Conservation (phyloP, 768 basidiomycete species). For the Neoboletus brunneissimus region DNA sequence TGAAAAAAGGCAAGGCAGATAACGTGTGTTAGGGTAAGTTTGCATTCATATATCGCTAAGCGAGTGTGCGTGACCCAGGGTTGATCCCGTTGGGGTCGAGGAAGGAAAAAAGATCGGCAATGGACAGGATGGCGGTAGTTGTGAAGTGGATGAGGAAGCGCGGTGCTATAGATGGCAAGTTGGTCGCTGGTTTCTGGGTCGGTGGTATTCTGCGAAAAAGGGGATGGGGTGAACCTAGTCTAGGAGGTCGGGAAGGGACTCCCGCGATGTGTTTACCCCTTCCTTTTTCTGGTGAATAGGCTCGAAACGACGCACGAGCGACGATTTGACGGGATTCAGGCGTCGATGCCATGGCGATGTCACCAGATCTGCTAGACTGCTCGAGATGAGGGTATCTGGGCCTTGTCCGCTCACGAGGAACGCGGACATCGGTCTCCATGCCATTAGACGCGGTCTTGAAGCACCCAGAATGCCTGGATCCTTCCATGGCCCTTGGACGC, state of each 20-base stretch:
- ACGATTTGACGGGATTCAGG: not conserved
- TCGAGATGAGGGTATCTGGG: not conserved
- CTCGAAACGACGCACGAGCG: not conserved
- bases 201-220: not conserved
- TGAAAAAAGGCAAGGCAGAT: not conserved
- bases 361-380: conserved; percentile 4
- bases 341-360: not conserved
- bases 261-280: not conserved
- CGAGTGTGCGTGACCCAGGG: not conserved
- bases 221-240: not conserved
- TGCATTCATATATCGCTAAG: conserved; percentile 9
- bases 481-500: conserved; percentile 5
- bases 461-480: not conserved
- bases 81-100: not conserved
- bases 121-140: not conserved
- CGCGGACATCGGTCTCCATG: conserved; percentile 10
- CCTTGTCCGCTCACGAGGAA: conserved; percentile 10
- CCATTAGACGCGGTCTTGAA: not conserved
- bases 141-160: not conserved
- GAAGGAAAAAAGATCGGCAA: conserved; percentile 7
- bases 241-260: not conserved
- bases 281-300: not conserved
- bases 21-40: conserved; percentile 18
- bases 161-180: not conserved
- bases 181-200: not conserved